Evolutionary conservation across 225 moss, liverwort and hornwort species (phyloP).

Genomic region (Rhytidiadelphus loreus): DNA sequence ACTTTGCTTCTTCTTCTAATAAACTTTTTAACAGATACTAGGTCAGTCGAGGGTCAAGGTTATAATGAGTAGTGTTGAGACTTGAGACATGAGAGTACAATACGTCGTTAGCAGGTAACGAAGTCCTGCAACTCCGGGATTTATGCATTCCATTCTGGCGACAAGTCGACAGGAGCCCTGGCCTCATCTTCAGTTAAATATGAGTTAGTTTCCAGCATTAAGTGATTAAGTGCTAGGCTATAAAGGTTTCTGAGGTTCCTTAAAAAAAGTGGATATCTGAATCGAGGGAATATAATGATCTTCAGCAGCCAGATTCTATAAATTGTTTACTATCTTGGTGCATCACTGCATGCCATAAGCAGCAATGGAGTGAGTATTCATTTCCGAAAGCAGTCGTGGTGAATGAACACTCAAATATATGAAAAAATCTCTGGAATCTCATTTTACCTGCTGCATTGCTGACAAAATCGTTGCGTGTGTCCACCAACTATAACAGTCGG

Average conservation of each 20-base stretch:
- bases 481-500: conserved; percentile 62
- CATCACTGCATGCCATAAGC: background rate
- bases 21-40: background rate
- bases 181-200: background rate
- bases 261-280: background rate
- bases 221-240: background rate
- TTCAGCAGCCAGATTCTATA: background rate
- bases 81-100: background rate
- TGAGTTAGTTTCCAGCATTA: background rate
- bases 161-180: background rate
- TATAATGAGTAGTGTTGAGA: background rate
- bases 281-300: background rate
- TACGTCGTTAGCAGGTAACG: background rate
- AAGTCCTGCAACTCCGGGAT: background rate
- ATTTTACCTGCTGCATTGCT: conserved; percentile 87
- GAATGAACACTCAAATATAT: background rate
- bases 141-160: background rate
- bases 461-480: conserved; percentile 86
- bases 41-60: background rate
- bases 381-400: background rate
- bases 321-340: background rate
- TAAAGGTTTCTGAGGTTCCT: background rate
- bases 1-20: background rate
- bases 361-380: background rate
- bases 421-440: background rate